Conservation (phyloP, 371 early-diverging fungal genomes). For the Mortierella sp. region DNA sequence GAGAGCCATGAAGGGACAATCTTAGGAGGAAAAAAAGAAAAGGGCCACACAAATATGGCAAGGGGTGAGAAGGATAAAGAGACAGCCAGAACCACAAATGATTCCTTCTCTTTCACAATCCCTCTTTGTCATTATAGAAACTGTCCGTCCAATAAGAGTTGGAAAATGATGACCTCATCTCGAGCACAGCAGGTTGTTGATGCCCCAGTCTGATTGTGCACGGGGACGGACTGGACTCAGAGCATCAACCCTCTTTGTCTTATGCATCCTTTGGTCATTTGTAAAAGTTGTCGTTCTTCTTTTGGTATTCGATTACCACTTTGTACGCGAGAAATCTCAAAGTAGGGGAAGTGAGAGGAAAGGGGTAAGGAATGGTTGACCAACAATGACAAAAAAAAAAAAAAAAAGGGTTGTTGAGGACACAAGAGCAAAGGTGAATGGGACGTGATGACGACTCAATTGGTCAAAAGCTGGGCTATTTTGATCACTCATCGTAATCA, state of each 20-base stretch:
- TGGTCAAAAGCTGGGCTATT: background rate
- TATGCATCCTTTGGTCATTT: background rate
- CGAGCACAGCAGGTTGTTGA: background rate
- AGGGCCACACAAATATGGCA: background rate
- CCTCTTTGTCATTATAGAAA: background rate
- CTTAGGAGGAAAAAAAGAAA: background rate
- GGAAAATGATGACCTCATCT: background rate
- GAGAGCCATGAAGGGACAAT: background rate
- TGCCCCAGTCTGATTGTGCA: background rate
- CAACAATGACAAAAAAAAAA: background rate
- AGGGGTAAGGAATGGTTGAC: background rate
- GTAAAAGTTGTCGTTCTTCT: no score
- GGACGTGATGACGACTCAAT: background rate
- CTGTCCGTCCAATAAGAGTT: background rate
- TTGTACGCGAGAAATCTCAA: no score
- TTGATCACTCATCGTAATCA: constrained; percentile 7
- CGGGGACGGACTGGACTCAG: no score
- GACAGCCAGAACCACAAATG: constrained; percentile 5
- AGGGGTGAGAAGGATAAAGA: background rate
- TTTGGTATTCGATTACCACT: no score
- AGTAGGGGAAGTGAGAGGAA: background rate
- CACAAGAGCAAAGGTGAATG: constrained; percentile 7
- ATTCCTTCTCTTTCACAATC: background rate
- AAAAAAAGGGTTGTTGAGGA: background rate
- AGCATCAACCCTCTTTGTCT: no score